Percentiles rank a stretch among this genome's conserved stretches.
These are phyloP conservation scores for Brasilioporus rufonigricans DNA, from an alignment of 768 basidiomycete species.

Conservation along the genomic window DNA sequence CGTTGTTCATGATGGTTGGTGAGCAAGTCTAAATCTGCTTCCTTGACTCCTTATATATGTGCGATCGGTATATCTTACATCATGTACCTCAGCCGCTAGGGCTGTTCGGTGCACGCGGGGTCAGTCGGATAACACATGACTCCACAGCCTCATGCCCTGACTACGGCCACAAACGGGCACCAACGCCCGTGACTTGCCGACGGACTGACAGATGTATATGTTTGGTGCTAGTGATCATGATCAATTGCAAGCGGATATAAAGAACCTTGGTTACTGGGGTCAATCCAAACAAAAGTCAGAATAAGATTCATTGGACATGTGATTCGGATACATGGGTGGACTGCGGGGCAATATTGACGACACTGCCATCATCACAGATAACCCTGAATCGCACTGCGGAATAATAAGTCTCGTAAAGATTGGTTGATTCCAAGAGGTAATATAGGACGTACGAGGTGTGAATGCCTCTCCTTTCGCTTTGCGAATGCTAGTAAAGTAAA, in stretches of 20 bases:
- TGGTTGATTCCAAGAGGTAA: neutral
- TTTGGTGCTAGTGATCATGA: neutral
- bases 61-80: neutral
- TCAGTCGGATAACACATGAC: neutral
- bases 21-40: neutral
- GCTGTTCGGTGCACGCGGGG: too few species aligned
- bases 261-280: neutral
- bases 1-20: conserved; percentile 14
- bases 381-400: conserved; percentile 62
- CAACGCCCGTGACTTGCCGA: neutral
- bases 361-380: conserved; percentile 58
- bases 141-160: neutral
- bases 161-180: neutral
- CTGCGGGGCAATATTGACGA: conserved; percentile 35
- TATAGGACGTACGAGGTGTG: conserved; percentile 47
- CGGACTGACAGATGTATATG: neutral
- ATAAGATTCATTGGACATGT: neutral
- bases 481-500: conserved; percentile 83
- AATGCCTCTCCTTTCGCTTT: conserved; percentile 71
- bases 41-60: conserved; percentile 2
- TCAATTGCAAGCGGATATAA: neutral
- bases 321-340: neutral
- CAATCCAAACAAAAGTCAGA: neutral
- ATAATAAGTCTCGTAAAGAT: neutral
- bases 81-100: neutral